Conservation (phyloP, 768 basidiomycete genomes). For the Tricholoma sp. region DNA sequence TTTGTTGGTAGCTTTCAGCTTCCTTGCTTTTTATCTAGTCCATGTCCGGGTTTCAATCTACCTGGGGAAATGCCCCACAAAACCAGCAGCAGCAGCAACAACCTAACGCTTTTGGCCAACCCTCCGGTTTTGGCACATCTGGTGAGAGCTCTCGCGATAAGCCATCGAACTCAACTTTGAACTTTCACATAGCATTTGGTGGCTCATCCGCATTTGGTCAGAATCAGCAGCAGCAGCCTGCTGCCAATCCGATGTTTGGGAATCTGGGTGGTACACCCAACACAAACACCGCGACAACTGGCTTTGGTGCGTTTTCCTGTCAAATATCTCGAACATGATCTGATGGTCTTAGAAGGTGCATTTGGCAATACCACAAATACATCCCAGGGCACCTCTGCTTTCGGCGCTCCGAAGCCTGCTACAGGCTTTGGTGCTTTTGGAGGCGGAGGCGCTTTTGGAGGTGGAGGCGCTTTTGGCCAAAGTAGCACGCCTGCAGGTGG, state of each 20-base stretch:
- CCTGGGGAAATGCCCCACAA: slow-evolving; percentile 67
- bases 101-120: slow-evolving; percentile 66
- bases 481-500: slow-evolving; percentile 25
- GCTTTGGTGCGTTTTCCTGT: slow-evolving; percentile 36
- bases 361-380: slow-evolving; percentile 36
- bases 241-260: slow-evolving; percentile 79
- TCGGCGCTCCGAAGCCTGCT: slow-evolving; percentile 65
- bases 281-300: slow-evolving; percentile 26
- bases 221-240: slow-evolving; percentile 36
- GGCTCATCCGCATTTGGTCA: slow-evolving; percentile 58
- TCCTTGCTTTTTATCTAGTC: slow-evolving; percentile 1
- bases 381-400: slow-evolving; percentile 39
- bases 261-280: slow-evolving; percentile 36
- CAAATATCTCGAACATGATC: slow-evolving; percentile 11
- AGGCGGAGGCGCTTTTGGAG: slow-evolving; percentile 43
- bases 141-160: slow-evolving; percentile 30
- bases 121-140: slow-evolving; percentile 56
- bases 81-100: slow-evolving; percentile 56
- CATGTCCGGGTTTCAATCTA: slow-evolving; percentile 30
- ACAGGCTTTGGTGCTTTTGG: slow-evolving; percentile 77
- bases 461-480: slow-evolving; percentile 44
- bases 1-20: slow-evolving; percentile 9
- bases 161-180: slow-evolving; percentile 16
- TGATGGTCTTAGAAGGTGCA: slow-evolving; percentile 30
- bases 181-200: slow-evolving; percentile 43